Conservation (phyloP, 2,329 filamentous ascomycete species). For the Colletotrichum agaves region DNA sequence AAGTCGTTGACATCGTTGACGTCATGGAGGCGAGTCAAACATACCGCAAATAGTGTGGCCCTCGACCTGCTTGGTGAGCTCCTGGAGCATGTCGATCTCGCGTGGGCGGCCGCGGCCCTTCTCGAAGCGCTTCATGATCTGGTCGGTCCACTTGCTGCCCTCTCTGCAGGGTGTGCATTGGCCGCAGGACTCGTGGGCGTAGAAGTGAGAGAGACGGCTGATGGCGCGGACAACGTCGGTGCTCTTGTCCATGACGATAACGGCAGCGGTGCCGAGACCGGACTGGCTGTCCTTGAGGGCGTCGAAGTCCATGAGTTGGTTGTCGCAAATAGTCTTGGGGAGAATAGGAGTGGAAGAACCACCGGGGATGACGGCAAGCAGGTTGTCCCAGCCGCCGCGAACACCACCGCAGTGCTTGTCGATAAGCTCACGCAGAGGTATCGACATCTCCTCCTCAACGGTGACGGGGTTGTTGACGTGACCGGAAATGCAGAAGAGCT, state of each 20-base stretch:
- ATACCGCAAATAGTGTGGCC: conserved; percentile 97
- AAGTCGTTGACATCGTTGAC: not conserved
- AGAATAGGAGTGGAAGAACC: conserved; percentile 97
- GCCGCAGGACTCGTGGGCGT: conserved; percentile 97
- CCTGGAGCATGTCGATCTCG: conserved; percentile 99
- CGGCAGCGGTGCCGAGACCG: conserved; percentile 94
- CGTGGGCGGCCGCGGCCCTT: conserved; percentile 87
- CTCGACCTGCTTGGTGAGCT: conserved; percentile 99
- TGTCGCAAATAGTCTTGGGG: conserved; percentile 88
- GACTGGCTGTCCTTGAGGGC: conserved; percentile 97
- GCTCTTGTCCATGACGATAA: conserved; percentile 99
- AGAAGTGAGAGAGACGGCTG: conserved; percentile 92
- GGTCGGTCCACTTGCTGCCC: conserved; percentile 98
- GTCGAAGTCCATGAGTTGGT: conserved; percentile 99
- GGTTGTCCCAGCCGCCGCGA: conserved; percentile 96
- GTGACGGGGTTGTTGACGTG: conserved; percentile 99
- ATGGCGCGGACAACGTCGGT: conserved; percentile 96
- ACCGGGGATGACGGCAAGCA: conserved; percentile 93
- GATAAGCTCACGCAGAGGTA: conserved; percentile 93
- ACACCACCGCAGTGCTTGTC: conserved; percentile 99
- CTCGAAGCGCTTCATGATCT: conserved; percentile 98
- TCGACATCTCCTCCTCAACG: conserved; percentile 99
- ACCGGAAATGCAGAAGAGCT: conserved; percentile 98
- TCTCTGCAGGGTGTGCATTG: conserved; percentile 99
- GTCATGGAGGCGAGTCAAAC: conserved; percentile 45